Conservation (phyloP, 164 flowering plant species). For the Magnolia sinica region DNA sequence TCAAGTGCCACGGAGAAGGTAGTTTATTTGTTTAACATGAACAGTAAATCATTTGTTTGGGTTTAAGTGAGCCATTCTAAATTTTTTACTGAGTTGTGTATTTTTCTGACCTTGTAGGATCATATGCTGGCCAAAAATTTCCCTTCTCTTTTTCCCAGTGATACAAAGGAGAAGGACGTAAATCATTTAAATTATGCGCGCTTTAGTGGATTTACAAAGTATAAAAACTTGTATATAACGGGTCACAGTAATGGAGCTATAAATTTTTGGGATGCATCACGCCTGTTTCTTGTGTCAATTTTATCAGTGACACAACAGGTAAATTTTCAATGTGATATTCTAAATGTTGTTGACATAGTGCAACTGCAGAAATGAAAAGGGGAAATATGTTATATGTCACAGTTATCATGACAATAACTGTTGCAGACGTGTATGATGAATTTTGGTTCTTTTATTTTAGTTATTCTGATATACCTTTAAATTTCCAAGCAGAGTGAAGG, state of each 20-base stretch:
- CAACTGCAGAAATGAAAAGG: not conserved
- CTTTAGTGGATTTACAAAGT: constrained; percentile 53
- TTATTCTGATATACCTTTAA: constrained; percentile 4
- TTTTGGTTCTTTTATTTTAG: not conserved
- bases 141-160: constrained; percentile 52
- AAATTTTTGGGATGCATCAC: constrained; percentile 82
- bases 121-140: constrained; percentile 31
- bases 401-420: not conserved
- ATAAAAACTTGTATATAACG: constrained; percentile 64
- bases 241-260: constrained; percentile 83
- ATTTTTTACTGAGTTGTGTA: not conserved
- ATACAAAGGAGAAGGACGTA: constrained; percentile 38
- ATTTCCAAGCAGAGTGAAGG: constrained; percentile 60
- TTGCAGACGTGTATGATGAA: not conserved
- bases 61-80: not conserved
- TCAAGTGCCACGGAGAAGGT: constrained; percentile 52
- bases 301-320: constrained; percentile 76
- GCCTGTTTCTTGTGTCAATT: constrained; percentile 50
- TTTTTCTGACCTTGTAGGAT: constrained; percentile 41
- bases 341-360: not conserved
- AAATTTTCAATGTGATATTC: not conserved
- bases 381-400: not conserved
- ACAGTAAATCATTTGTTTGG: not conserved
- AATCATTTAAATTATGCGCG: constrained; percentile 22
- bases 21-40: constrained; percentile 2